A percentile compares a stretch with the other conserved stretches of the same genome.
phyloP scores from a whole-genome alignment of 257 asterid species.

The Nicotiana tomentosiformis region DNA sequence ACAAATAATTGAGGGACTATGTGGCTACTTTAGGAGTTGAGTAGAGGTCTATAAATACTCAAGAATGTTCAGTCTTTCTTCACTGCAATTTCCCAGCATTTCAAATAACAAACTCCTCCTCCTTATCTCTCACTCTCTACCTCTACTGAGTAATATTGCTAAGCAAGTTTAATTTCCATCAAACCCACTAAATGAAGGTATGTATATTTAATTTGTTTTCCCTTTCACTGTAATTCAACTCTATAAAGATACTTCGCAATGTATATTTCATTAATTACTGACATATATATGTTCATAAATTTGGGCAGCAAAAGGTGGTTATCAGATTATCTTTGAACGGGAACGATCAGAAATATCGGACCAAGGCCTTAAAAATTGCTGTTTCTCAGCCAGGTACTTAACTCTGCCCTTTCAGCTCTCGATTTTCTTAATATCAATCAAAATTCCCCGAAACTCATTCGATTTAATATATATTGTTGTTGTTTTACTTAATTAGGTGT shows the following conservation, averaged over 20 bases:
- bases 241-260: too few species aligned
- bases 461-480: background rate
- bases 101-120: background rate
- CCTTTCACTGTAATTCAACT: background rate
- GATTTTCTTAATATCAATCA: background rate
- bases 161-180: background rate
- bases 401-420: background rate
- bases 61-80: background rate
- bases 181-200: background rate
- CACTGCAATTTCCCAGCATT: background rate
- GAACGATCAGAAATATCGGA: background rate
- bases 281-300: background rate
- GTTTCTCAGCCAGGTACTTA: slow-evolving; percentile 1
- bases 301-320: slow-evolving; percentile 9
- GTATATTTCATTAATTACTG: background rate
- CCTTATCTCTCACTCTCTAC: background rate
- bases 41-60: background rate
- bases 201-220: background rate
- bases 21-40: too few species aligned
- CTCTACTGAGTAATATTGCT: background rate
- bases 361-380: slow-evolving; percentile 6
- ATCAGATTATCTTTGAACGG: background rate
- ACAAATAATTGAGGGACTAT: too few species aligned
- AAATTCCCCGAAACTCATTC: background rate
- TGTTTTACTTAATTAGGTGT: background rate